Conservation (phyloP, 768 basidiomycete genomes). For the Macrolepiota dolichaula region DNA sequence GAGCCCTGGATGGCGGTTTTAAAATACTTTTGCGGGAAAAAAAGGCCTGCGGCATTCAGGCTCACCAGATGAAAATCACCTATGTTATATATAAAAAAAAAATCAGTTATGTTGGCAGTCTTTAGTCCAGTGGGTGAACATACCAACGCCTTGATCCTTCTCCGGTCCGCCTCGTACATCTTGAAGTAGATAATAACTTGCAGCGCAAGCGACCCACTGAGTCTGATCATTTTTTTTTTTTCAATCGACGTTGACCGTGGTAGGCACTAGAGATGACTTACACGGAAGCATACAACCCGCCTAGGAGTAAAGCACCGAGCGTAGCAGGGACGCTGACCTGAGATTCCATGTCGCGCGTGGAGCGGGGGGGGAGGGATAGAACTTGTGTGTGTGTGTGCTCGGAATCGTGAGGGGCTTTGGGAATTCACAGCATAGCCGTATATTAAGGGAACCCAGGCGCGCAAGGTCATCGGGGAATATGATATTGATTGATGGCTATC, state of each 20-base stretch:
- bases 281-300: slow-evolving; percentile 35
- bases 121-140: neutral
- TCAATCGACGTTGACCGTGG: neutral
- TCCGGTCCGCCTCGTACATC: slow-evolving; percentile 26
- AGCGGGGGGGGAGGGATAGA: neutral
- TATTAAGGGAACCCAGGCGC: too few species aligned
- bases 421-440: too few species aligned
- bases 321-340: slow-evolving; percentile 26
- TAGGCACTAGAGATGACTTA: slow-evolving; percentile 17
- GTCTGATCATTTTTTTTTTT: slow-evolving; percentile 9
- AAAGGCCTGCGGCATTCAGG: slow-evolving; percentile 14
- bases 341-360: slow-evolving; percentile 12
- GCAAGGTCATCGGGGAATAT: too few species aligned
- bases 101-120: neutral
- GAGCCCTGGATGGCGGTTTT: slow-evolving; percentile 21
- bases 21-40: neutral
- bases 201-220: slow-evolving; percentile 28
- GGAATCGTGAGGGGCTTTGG: too few species aligned
- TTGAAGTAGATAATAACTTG: slow-evolving; percentile 33
- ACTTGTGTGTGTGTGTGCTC: too few species aligned
- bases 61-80: slow-evolving; percentile 32
- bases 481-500: too few species aligned
- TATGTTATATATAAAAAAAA: too few species aligned
- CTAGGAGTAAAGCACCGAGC: slow-evolving; percentile 36
- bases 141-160: slow-evolving; percentile 26